Conservation (phyloP, 2,329 filamentous ascomycete genomes). For the Diaporthe longicolla region DNA sequence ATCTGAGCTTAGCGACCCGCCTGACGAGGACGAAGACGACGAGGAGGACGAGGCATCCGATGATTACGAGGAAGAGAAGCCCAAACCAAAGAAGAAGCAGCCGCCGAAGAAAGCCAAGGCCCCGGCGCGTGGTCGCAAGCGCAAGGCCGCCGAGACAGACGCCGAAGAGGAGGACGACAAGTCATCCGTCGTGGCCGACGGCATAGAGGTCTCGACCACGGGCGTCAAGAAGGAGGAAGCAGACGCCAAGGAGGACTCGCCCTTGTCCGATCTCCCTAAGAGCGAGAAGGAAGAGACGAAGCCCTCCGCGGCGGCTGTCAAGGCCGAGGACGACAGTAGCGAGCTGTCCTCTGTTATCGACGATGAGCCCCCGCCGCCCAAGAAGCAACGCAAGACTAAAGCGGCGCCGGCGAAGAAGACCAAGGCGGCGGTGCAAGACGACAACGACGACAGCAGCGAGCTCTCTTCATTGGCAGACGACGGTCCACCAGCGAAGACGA, state of each 20-base stretch:
- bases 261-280: slow-evolving; percentile 19
- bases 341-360: slow-evolving; percentile 78
- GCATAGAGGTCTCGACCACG: slow-evolving; percentile 29
- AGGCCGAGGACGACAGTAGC: slow-evolving; percentile 59
- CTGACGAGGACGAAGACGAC: slow-evolving; percentile 47
- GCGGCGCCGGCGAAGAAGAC: slow-evolving; percentile 41
- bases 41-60: slow-evolving; percentile 46
- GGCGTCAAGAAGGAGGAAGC: slow-evolving; percentile 47
- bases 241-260: slow-evolving; percentile 43
- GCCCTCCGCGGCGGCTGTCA: background rate
- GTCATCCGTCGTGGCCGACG: slow-evolving; percentile 25
- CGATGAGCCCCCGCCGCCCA: slow-evolving; percentile 75
- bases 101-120: slow-evolving; percentile 34
- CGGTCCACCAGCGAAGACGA: slow-evolving; percentile 74
- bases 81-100: slow-evolving; percentile 43
- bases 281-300: slow-evolving; percentile 15
- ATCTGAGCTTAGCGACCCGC: slow-evolving; percentile 40
- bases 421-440: slow-evolving; percentile 39
- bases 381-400: slow-evolving; percentile 51
- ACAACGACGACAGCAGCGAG: slow-evolving; percentile 69
- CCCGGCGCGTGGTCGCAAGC: slow-evolving; percentile 35
- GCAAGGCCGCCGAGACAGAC: slow-evolving; percentile 51
- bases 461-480: slow-evolving; percentile 87
- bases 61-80: slow-evolving; percentile 51
- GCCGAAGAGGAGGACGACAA: slow-evolving; percentile 47